A percentile compares a stretch with the other conserved stretches of the same genome.
These are phyloP conservation scores for Mikania micrantha DNA, from an alignment of 129 eudicot species.

Conservation along the genomic window DNA sequence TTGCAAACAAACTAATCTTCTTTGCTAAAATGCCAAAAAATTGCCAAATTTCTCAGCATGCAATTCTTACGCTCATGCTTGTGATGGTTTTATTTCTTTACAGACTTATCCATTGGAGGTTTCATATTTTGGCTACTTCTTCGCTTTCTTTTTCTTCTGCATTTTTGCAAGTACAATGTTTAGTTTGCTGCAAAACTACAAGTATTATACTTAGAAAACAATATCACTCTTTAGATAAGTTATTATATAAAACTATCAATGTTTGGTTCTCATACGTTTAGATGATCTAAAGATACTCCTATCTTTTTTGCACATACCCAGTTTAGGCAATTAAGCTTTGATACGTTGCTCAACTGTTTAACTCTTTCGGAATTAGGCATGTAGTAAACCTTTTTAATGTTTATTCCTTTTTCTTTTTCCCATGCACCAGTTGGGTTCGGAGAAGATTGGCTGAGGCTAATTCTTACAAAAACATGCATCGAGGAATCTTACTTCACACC, in stretches of 20 bases:
- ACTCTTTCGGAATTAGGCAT: not conserved
- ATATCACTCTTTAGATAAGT: not conserved
- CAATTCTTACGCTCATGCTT: not conserved
- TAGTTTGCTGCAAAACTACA: not conserved
- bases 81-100: not conserved
- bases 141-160: not conserved
- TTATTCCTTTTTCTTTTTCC: not conserved
- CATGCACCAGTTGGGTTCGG: slow-evolving; percentile 42
- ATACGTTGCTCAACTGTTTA: not conserved
- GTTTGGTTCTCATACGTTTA: not conserved
- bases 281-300: not conserved
- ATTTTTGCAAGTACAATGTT: not conserved
- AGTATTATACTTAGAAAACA: not conserved
- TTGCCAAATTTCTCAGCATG: not conserved
- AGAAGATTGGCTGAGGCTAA: slow-evolving; percentile 66
- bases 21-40: not conserved
- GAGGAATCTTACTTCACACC: slow-evolving; percentile 45
- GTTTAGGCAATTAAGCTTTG: not conserved
- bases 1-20: not conserved
- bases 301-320: too few relatives aligned
- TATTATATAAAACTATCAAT: not conserved
- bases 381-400: not conserved
- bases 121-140: not conserved
- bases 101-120: not conserved
- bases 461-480: slow-evolving; percentile 60